phyloP scores from a whole-genome alignment of 441 rosid genomes.

The Pelargonium myrrhifolium region DNA sequence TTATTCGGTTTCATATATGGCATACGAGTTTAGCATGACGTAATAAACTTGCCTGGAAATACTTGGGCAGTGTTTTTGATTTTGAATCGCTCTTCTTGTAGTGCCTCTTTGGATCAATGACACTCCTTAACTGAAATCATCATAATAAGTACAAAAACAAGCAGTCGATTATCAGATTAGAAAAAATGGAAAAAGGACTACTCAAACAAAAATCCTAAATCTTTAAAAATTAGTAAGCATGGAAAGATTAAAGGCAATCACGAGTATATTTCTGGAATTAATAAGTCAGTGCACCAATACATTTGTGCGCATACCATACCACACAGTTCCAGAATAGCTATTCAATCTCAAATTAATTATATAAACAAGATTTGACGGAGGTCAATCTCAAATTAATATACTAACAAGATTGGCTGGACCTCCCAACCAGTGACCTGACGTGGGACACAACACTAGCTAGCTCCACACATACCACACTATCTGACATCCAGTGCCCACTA shows the following conservation, averaged over 20 bases:
- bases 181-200: neutral
- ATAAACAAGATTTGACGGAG: no score
- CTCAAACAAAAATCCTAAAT: neutral
- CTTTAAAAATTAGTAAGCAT: neutral
- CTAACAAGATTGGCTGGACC: neutral
- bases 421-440: neutral
- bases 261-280: neutral
- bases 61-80: conserved; percentile 53
- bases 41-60: conserved; percentile 63
- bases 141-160: conserved; percentile 1
- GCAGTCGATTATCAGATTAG: neutral
- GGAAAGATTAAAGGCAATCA: neutral
- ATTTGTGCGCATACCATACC: neutral
- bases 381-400: neutral
- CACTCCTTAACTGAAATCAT: conserved; percentile 57
- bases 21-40: neutral
- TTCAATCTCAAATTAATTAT: neutral
- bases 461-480: no score
- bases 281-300: neutral
- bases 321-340: neutral
- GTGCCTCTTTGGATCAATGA: conserved; percentile 73
- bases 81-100: conserved; percentile 61
- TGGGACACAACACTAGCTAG: neutral
- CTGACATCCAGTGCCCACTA: no score
- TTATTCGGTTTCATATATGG: conserved; percentile 8